Evolutionary conservation across 768 basidiomycete species (phyloP), one percentile per base, ranked within the genome.

Genomic region (Suillus fuscotomentosus): DNA sequence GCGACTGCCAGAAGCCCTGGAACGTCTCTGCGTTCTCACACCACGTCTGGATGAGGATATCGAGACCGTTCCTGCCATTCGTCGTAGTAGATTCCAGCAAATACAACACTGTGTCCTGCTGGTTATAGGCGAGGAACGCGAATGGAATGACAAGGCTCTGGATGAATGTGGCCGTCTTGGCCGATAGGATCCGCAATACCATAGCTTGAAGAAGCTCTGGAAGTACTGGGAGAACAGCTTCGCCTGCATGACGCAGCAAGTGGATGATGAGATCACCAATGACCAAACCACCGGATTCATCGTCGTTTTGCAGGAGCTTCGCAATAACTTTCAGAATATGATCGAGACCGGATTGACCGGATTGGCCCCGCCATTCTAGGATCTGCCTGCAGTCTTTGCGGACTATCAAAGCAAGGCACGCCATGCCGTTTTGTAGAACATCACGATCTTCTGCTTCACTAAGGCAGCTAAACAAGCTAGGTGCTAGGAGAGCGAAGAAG

Each of bases 201-300:
- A 99, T 89, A 1, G 94, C 94, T 62, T 88, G 87, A 51, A 98
- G 79, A 17, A 99, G 83, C 67, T 94, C 89, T 2, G 95, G 94
- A 20, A 99, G 84, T 7, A 95, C 92, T 2, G 95, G 89, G 0
- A 92, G 81, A 22, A 99, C 85, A 2, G 88, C 80, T 14, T 89
- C 86, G 14, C 94, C 94, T 0, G 93, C 92, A 66, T 86, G 88
- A 31, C 97, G 84, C 57, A 99, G 81, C 31, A 99, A 81, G 70
- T 98, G 95, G 68, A 99, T 92, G 72, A 99, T 92, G 50, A 99
- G 82, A 71, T 99, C 97, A 22, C 97, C 97, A 55, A 98, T 90
- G 60, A 92, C 90, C 24, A 99, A 84, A 11, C 96, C 97, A 47
- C 92, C 95, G 0, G 95, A 91, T 75, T 99, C 97, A 66, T 95